Conservation (phyloP, 2,329 filamentous ascomycete genomes). For the Clonostachys chloroleuca region DNA sequence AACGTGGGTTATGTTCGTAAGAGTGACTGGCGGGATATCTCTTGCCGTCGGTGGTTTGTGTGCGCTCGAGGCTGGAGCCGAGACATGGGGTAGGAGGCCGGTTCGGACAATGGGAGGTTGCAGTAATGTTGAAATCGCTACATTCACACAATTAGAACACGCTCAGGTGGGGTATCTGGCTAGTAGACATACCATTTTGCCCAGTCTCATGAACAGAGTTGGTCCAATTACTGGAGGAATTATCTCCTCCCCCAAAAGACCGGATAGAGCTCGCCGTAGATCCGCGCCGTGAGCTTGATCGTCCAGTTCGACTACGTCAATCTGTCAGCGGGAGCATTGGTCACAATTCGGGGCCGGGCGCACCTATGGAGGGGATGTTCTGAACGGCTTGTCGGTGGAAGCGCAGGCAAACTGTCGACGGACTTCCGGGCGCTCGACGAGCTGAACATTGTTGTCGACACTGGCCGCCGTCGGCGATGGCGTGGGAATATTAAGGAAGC, state of each 20-base stretch:
- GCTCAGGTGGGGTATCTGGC: too few relatives aligned
- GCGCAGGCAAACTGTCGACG: conserved; percentile 57
- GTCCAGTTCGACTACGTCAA: conserved; percentile 30
- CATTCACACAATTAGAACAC: neutral
- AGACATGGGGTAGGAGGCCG: conserved; percentile 75
- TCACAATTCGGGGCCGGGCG: conserved; percentile 1
- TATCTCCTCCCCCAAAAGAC: conserved; percentile 82
- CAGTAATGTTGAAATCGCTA: conserved; percentile 89
- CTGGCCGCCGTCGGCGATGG: conserved; percentile 3
- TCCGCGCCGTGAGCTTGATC: conserved; percentile 57
- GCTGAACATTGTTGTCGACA: conserved; percentile 50
- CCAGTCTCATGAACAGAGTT: conserved; percentile 64
- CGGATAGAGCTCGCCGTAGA: conserved; percentile 85
- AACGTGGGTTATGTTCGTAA: conserved; percentile 83
- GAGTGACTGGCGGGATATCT: conserved; percentile 89
- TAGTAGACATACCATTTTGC: conserved; percentile 64
- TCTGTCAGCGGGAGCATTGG: too few relatives aligned
- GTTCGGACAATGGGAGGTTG: conserved; percentile 87
- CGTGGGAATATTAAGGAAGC: conserved; percentile 6
- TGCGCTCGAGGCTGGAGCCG: conserved; percentile 62
- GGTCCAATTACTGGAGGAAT: conserved; percentile 50
- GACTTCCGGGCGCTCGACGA: conserved; percentile 57
- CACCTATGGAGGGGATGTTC: conserved; percentile 60
- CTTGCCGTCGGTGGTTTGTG: conserved; percentile 79
- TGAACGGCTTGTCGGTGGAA: conserved; percentile 41